Evolutionary conservation across 1,139 yeast species (phyloP), one percentile per base, ranked within the genome.

Genomic region (Pichia sp.): DNA sequence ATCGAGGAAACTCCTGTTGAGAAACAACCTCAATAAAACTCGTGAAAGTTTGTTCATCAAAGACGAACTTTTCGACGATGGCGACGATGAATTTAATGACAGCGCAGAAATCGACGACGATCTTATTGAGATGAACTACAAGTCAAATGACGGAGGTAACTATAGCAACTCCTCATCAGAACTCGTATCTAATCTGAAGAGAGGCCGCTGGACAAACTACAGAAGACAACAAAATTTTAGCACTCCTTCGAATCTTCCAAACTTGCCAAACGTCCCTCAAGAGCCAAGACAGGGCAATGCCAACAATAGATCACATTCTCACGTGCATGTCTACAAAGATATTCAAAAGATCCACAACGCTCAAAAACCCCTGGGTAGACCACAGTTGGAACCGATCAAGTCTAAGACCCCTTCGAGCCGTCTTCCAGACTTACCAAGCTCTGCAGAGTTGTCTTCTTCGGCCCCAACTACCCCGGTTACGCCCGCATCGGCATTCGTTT

Each of bases 331-430:
- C 16, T 57, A 57, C 41, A 57, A 57, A 25, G 58, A 54, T 30
- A 55, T 58, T 13, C 54, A 49, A 42, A 58, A 50, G 23, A 51
- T 56, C 30, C 59, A 56, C 41, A 49, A 54, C 41, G 52, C 56
- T 22, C 55, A 54, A 45, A 52, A 44, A 50, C 55, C 57, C 13
- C 28, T 54, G 18, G 55, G 52, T 4, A 49, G 34, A 26, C 53
- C 51, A 2, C 48, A 49, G 34, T 19, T 50, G 16, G 54, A 50
- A 25, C 55, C 55, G 16, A 37, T 50, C 12, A 49, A 46, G 41
- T 42, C 46, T 3, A 41, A 44, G 26, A 46, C 58, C 9, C 60
- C 60, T 9, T 49, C 55, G 3, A 56, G 59, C 39, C 52, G 51
- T 28, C 34, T 57, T 21, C 60, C 60, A 4, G 59, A 53, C 37